These are phyloP conservation scores for Penicillium decumbens DNA, from an alignment of 2,329 filamentous ascomycete genomes.

Conservation along the genomic window DNA sequence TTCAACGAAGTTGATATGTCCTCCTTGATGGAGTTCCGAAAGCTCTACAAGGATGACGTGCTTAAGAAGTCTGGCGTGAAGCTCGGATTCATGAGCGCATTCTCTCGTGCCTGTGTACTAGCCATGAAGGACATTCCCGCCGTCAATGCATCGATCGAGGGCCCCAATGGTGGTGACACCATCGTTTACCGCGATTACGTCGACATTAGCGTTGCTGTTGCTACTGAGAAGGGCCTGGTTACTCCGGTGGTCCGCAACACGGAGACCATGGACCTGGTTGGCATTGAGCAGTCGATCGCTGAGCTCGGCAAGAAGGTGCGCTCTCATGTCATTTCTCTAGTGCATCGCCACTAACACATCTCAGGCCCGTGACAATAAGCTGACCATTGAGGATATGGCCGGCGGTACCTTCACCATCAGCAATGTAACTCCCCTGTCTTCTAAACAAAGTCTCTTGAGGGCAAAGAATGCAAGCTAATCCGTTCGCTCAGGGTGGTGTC, in stretches of 20 bases:
- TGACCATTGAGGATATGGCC: slow-evolving; percentile 99
- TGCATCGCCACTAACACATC: slow-evolving; percentile 10
- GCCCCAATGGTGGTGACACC: slow-evolving; percentile 88
- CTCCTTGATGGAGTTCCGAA: slow-evolving; percentile 92
- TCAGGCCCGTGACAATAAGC: slow-evolving; percentile 86
- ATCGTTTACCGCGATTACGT: slow-evolving; percentile 99
- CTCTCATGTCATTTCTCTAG: neutral
- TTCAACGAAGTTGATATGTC: slow-evolving; percentile 99
- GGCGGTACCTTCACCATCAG: slow-evolving; percentile 97
- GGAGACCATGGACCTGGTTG: slow-evolving; percentile 80
- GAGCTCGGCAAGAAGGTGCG: slow-evolving; percentile 89
- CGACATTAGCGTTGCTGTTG: slow-evolving; percentile 93
- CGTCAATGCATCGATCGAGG: slow-evolving; percentile 96
- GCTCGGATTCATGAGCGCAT: slow-evolving; percentile 99
- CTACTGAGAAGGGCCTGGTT: slow-evolving; percentile 94
- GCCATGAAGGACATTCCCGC: slow-evolving; percentile 93
- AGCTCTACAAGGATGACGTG: slow-evolving; percentile 93
- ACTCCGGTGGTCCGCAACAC: slow-evolving; percentile 94
- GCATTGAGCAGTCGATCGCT: slow-evolving; percentile 85
- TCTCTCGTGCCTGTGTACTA: slow-evolving; percentile 80
- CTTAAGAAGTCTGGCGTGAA: slow-evolving; percentile 96
- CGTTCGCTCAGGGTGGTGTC: slow-evolving; percentile 62
- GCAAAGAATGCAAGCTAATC: neutral
- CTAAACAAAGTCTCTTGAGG: neutral
- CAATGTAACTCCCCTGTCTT: slow-evolving; percentile 53